Evolutionary conservation across 768 basidiomycete species (phyloP), one percentile per base, ranked within the genome.

Genomic region (Mycena galericulata): DNA sequence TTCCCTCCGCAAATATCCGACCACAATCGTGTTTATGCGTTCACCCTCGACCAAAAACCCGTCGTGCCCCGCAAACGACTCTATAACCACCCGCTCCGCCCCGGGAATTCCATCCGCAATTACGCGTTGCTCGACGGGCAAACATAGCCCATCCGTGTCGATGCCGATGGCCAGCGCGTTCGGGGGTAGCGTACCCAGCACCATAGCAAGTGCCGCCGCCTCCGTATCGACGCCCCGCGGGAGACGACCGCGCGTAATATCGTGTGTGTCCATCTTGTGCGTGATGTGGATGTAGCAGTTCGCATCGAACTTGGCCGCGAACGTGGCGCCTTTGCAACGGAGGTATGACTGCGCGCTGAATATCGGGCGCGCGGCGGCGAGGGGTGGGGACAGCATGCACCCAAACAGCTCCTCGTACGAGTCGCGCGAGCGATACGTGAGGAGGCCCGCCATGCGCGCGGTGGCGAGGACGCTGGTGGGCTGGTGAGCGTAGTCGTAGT

Each of bases 261-360:
- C 96, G 79, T 99, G 97, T 20, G 95, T 94, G 79, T 99, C 97
- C 80, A 99, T 86, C 77, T 99, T 99, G 69, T 92, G 91, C 1
- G 94, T 95, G 75, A 90, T 85, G 64, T 87, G 86, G 61, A 69
- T 47, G 36, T 98, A 99, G 78, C 97, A 99, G 79, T 99, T 99
- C 47, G 97, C 97, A 77, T 99, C 97, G 80, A 98, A 99, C 0
- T 96, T 90, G 9, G 91, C 85, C 15, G 91, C 94, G 79, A 99
- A 99, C 80, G 98, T 98, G 78, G 95, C 93, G 41, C 97, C 97
- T 79, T 99, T 96, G 75, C 98, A 98, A 54, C 96, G 92, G 38
- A 99, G 88, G 77, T 99, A 99, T 10, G 94, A 95, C 75, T 99
- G 97, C 0, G 96, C 97, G 0, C 93, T 92, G 83, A 97, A 99